Percentiles rank a stretch among this genome's conserved stretches.
phyloP scores from a whole-genome alignment of 805 yeast species.

The Candida succiphila region DNA sequence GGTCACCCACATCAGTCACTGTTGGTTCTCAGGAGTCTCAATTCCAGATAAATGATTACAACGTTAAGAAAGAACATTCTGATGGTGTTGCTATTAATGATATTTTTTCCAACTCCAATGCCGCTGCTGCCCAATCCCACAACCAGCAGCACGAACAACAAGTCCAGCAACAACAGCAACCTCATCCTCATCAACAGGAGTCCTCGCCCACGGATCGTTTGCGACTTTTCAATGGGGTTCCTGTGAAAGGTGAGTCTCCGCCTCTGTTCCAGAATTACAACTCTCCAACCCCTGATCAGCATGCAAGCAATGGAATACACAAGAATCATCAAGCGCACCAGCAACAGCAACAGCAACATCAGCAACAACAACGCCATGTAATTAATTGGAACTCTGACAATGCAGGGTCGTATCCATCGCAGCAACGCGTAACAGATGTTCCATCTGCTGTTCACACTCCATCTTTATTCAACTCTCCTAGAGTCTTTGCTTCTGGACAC shows the following conservation, averaged over 20 bases:
- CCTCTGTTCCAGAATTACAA: slow-evolving; percentile 8
- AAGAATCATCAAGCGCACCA: slow-evolving; percentile 10
- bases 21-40: too few species aligned
- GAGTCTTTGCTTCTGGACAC: too few species aligned
- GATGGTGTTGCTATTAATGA: slow-evolving; percentile 22
- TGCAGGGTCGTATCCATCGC: too few species aligned
- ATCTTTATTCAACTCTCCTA: too few species aligned
- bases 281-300: slow-evolving; percentile 1
- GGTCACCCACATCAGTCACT: background rate
- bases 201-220: too few species aligned
- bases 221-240: too few species aligned
- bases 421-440: too few species aligned
- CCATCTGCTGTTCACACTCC: too few species aligned
- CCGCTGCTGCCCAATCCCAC: background rate
- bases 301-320: slow-evolving; percentile 12
- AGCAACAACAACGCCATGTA: slow-evolving; percentile 6
- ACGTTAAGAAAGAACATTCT: too few species aligned
- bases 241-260: too few species aligned
- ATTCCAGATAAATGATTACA: too few species aligned
- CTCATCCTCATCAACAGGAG: slow-evolving; percentile 5
- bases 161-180: slow-evolving; percentile 4
- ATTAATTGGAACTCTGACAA: slow-evolving; percentile 4
- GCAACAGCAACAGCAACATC: slow-evolving; percentile 8
- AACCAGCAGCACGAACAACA: background rate
- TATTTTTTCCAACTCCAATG: slow-evolving; percentile 15